These are phyloP conservation scores for Theobroma grandiflorum DNA, from an alignment of 441 rosid species.

Conservation along the genomic window DNA sequence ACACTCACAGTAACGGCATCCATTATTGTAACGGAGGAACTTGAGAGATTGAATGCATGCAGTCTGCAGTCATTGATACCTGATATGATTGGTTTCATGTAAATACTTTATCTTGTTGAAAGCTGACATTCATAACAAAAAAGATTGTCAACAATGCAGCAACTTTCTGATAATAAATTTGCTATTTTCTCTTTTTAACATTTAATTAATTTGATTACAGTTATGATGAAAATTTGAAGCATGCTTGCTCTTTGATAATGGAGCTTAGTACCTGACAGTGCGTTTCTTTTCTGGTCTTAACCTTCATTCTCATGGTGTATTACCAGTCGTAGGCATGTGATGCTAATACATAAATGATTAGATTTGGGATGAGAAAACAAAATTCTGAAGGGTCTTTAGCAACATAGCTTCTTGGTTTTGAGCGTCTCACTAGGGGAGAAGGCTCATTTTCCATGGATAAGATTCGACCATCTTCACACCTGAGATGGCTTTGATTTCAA, in stretches of 20 bases:
- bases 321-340: too few species aligned
- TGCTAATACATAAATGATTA: too few species aligned
- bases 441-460: neutral
- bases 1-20: conserved; percentile 46
- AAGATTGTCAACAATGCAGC: conserved; percentile 39
- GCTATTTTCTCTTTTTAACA: conserved; percentile 26
- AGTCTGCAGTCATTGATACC: conserved; percentile 24
- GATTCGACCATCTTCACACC: neutral
- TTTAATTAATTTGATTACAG: conserved; percentile 18
- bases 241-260: neutral
- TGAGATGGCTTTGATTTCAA: neutral
- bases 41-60: conserved; percentile 22
- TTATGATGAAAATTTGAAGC: neutral
- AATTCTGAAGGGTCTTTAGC: neutral
- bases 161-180: conserved; percentile 48
- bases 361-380: neutral
- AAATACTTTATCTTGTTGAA: conserved; percentile 43
- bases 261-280: neutral
- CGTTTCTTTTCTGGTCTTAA: neutral
- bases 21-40: conserved; percentile 59
- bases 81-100: conserved; percentile 46
- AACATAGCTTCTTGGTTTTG: neutral
- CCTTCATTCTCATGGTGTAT: neutral
- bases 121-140: conserved; percentile 47
- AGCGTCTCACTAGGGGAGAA: neutral